phyloP scores from a whole-genome alignment of 148 eudicot genomes.

The Amaranthus hypochondriacus region DNA sequence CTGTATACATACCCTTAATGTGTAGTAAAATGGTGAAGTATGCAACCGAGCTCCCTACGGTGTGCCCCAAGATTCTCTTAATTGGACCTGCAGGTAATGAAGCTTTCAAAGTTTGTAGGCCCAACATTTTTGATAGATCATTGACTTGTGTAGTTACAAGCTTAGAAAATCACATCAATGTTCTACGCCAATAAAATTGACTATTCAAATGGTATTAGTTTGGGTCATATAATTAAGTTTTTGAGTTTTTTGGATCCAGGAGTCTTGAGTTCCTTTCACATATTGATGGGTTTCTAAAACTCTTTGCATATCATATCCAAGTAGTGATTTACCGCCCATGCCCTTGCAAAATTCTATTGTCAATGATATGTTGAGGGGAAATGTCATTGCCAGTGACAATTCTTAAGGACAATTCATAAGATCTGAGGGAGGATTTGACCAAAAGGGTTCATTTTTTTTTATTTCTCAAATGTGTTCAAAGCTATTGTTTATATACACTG shows the following conservation, averaged over 20 bases:
- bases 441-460: background rate
- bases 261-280: background rate
- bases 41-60: slow-evolving; percentile 66
- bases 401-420: background rate
- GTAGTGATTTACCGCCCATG: too few relatives aligned
- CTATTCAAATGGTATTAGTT: background rate
- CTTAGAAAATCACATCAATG: background rate
- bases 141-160: background rate
- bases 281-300: background rate
- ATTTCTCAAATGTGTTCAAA: background rate
- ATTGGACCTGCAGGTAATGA: slow-evolving; percentile 89
- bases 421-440: background rate
- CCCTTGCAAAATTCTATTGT: too few relatives aligned
- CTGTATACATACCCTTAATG: slow-evolving; percentile 80
- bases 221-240: background rate
- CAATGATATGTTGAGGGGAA: too few relatives aligned
- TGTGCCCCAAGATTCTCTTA: slow-evolving; percentile 73
- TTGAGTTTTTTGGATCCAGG: background rate
- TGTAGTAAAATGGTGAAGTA: slow-evolving; percentile 52
- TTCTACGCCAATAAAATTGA: background rate
- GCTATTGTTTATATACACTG: background rate
- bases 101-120: background rate
- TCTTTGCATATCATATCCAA: too few relatives aligned
- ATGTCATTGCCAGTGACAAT: too few relatives aligned
- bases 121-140: background rate